Evolutionary conservation across 1,139 yeast genomes (phyloP), one percentile per base, ranked within the genome.

Genomic region (Maudiozyma humilis): DNA sequence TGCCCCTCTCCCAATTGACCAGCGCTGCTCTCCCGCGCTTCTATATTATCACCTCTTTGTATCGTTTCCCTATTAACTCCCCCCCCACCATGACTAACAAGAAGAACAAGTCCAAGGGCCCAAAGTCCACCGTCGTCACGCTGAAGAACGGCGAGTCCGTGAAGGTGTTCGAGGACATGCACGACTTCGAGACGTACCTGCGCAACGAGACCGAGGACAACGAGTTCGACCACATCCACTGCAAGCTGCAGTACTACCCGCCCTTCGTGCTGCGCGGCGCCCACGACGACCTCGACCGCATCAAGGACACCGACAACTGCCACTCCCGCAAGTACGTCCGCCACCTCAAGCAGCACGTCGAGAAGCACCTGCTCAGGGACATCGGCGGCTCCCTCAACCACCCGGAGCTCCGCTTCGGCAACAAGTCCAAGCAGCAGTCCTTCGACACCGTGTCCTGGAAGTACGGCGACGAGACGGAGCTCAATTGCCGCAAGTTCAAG

Each of bases 141-240:
- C 59, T 55, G 36, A 56, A 60, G 41, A 47, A 49, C n/a, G 64
- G 64, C 48, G 64, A 59, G 33, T 47, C 50, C 25, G 35, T 59
- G 51, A 59, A 61, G 40, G 68, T 62, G 42, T 82, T 82, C 63
- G 89, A 82, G 42, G 82, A 77, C 48, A 66, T 82, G 53, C 71
- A 69, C 15, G 70, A 76, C 17, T 82, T 82, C 57, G 86, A 80
- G 60, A 71, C 72, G 40, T 82, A 70, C 61, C 69, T 82, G 48
- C 72, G 79, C 56, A 86, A 80, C 56, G 88, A 80, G 59, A 77
- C 84, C 12, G 81, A 85, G 76, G 89, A 82, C 61, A 79, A 82
- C 48, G 88, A 81, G 48, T 79, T 74, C 57, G 84, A 78, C 57
- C 75, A 78, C 56, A 69, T 79, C 55, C 84, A 80, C 60, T 85